Conservation (phyloP, 2,329 filamentous ascomycete species). For the Fusarium neocosmosporiellum region DNA sequence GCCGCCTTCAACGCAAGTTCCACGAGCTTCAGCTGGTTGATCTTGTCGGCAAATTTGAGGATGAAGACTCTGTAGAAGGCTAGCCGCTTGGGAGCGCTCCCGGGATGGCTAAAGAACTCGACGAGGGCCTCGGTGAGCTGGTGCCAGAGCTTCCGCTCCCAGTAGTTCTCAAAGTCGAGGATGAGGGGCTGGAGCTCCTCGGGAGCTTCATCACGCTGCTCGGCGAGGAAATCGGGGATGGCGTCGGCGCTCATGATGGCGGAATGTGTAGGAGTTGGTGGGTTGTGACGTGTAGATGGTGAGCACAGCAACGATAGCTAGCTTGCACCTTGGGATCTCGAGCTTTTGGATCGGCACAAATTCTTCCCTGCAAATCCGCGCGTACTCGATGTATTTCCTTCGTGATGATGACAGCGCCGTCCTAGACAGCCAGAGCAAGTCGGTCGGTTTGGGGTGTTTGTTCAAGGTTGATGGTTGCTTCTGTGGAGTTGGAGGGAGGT, state of each 20-base stretch:
- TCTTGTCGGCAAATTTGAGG: conserved; percentile 95
- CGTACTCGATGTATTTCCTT: not conserved
- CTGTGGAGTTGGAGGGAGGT: conserved; percentile 38
- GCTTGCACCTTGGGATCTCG: conserved; percentile 32
- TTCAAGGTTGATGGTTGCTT: conserved; percentile 25
- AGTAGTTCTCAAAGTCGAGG: conserved; percentile 93
- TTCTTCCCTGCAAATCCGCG: not conserved
- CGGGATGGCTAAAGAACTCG: conserved; percentile 85
- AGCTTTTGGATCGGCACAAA: not conserved
- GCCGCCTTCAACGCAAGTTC: conserved; percentile 89
- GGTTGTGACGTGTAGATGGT: conserved; percentile 24
- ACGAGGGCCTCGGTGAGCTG: conserved; percentile 92
- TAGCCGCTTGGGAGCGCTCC: conserved; percentile 86
- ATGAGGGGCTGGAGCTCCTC: conserved; percentile 89
- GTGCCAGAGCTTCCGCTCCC: conserved; percentile 99
- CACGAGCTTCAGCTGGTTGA: conserved; percentile 98
- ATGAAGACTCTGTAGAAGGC: conserved; percentile 95
- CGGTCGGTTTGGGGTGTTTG: conserved; percentile 11
- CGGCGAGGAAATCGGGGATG: conserved; percentile 90
- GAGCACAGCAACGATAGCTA: conserved; percentile 40
- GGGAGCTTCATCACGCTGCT: conserved; percentile 88
- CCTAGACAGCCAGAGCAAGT: conserved; percentile 1
- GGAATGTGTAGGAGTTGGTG: conserved; percentile 23
- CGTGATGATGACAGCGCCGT: not conserved
- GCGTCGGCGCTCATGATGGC: conserved; percentile 81